These are phyloP conservation scores for Wickerhamomyces sydowiorum DNA, from an alignment of 805 yeast species.

Conservation along the genomic window DNA sequence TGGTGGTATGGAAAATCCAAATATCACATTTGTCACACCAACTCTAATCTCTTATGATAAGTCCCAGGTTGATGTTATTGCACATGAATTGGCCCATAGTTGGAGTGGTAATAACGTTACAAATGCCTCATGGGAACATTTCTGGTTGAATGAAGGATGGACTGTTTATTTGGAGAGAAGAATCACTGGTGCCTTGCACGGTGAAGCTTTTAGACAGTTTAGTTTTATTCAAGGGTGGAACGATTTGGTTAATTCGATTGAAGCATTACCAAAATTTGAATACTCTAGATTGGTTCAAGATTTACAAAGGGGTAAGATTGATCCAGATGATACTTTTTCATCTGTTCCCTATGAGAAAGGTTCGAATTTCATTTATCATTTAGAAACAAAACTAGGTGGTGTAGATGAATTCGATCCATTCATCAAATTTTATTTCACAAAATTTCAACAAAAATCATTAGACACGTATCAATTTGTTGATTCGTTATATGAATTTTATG, in stretches of 20 bases:
- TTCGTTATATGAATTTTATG: conserved; percentile 61
- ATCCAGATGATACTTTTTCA: conserved; percentile 88
- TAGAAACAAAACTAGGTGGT: conserved; percentile 70
- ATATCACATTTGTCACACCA: conserved; percentile 86
- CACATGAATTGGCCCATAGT: conserved; percentile 89
- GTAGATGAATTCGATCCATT: conserved; percentile 65
- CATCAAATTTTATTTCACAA: conserved; percentile 69
- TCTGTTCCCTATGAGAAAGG: conserved; percentile 92
- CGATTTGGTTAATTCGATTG: conserved; percentile 62
- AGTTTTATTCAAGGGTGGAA: conserved; percentile 87
- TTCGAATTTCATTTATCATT: conserved; percentile 65
- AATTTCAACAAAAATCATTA: conserved; percentile 62
- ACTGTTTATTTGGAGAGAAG: conserved; percentile 88
- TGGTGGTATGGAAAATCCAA: conserved; percentile 96
- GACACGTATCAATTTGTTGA: conserved; percentile 82
- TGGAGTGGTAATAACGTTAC: conserved; percentile 93
- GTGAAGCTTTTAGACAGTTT: conserved; percentile 73
- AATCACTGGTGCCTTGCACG: conserved; percentile 72
- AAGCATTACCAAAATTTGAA: conserved; percentile 51
- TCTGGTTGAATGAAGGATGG: conserved; percentile 96
- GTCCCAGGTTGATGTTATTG: conserved; percentile 82
- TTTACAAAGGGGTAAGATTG: conserved; percentile 54
- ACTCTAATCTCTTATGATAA: conserved; percentile 81
- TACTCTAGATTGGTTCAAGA: conserved; percentile 67
- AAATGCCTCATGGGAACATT: conserved; percentile 88